A percentile compares a stretch with the other conserved stretches of the same genome.
Evolutionary conservation across 2,329 filamentous ascomycete species (phyloP).

Genomic region (Sphaerulina musiva): DNA sequence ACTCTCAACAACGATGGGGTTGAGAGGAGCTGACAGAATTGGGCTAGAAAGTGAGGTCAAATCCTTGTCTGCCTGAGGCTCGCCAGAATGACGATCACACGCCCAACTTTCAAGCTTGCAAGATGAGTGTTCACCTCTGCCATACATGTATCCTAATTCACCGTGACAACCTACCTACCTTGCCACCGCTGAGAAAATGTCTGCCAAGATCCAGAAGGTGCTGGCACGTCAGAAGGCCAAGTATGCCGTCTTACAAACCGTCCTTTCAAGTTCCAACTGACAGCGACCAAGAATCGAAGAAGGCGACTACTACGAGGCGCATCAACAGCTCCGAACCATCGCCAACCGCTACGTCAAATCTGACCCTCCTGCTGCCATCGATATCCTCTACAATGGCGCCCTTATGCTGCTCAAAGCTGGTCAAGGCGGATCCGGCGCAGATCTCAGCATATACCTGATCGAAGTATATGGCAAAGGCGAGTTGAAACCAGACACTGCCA

Average conservation of each 20-base stretch:
- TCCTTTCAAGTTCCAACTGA: slow-evolving; percentile 1
- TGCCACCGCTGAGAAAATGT: slow-evolving; percentile 17
- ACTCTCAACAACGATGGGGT: too few relatives aligned
- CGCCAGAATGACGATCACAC: too few relatives aligned
- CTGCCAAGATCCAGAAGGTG: slow-evolving; percentile 61
- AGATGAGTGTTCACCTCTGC: too few relatives aligned
- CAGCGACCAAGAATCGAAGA: slow-evolving; percentile 62
- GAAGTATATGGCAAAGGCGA: slow-evolving; percentile 88
- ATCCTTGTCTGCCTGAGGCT: too few relatives aligned
- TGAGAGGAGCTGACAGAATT: too few relatives aligned
- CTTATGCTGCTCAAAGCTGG: slow-evolving; percentile 80
- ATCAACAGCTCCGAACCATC: slow-evolving; percentile 95
- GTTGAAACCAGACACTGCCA: slow-evolving; percentile 65
- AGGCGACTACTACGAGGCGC: slow-evolving; percentile 94
- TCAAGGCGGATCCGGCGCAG: slow-evolving; percentile 89
- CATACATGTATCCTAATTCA: too few relatives aligned
- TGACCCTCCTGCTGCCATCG: slow-evolving; percentile 78
- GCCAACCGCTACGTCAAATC: slow-evolving; percentile 89
- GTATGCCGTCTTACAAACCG: slow-evolving; percentile 37
- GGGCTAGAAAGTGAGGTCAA: too few relatives aligned
- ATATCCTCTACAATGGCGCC: slow-evolving; percentile 78
- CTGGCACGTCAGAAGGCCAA: slow-evolving; percentile 72
- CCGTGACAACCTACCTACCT: too few relatives aligned
- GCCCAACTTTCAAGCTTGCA: too few relatives aligned
- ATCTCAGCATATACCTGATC: slow-evolving; percentile 77